Conservation (phyloP, 768 basidiomycete species). For the Naganishia onofrii region DNA sequence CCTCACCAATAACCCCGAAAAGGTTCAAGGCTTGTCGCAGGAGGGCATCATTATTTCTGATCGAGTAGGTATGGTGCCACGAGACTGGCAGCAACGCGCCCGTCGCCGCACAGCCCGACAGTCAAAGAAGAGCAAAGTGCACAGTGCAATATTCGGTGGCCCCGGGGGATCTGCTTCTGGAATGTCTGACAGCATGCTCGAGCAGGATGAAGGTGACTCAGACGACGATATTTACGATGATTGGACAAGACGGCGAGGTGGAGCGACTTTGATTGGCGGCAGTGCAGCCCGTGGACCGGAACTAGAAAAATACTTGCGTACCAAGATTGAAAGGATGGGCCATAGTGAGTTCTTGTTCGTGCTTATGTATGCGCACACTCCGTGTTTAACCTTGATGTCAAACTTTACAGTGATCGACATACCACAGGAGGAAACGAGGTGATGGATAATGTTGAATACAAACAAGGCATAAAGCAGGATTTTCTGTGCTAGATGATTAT, state of each 20-base stretch:
- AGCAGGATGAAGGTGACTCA: slow-evolving; percentile 45
- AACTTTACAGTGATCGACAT: slow-evolving; percentile 30
- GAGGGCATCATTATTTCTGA: slow-evolving; percentile 80
- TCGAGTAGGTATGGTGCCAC: slow-evolving; percentile 89
- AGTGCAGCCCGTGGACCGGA: slow-evolving; percentile 75
- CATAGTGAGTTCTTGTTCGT: slow-evolving; percentile 56
- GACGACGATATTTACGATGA: slow-evolving; percentile 46
- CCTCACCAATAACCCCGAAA: slow-evolving; percentile 97
- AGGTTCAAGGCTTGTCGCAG: slow-evolving; percentile 77
- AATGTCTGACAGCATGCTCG: slow-evolving; percentile 24
- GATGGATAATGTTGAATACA: not conserved
- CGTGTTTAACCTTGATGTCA: not conserved
- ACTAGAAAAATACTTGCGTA: slow-evolving; percentile 88
- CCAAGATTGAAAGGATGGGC: slow-evolving; percentile 96
- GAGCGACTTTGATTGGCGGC: slow-evolving; percentile 68
- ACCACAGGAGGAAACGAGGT: slow-evolving; percentile 3
- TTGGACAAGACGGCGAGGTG: slow-evolving; percentile 57
- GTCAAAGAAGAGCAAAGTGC: slow-evolving; percentile 15
- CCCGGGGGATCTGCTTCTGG: slow-evolving; percentile 1
- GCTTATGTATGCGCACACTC: not conserved
- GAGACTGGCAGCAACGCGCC: slow-evolving; percentile 65
- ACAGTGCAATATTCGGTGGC: not conserved
- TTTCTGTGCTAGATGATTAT: not conserved
- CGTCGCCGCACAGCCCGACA: not conserved
- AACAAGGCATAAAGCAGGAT: not conserved